These are phyloP conservation scores for Halenospora varia DNA, from an alignment of 495 filamentous ascomycete genomes.

Conservation along the genomic window DNA sequence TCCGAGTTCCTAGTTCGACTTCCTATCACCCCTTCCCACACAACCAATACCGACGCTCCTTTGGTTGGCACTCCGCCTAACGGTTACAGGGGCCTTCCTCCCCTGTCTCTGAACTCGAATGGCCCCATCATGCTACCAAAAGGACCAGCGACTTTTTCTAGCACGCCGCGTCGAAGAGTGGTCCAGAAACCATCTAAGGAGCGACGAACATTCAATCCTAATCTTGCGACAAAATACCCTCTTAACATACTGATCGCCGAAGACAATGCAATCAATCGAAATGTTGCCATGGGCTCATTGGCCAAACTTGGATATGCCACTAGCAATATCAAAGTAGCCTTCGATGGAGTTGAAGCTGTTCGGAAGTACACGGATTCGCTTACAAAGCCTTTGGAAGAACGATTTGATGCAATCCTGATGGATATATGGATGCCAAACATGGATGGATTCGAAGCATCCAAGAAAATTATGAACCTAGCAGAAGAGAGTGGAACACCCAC, in stretches of 20 bases:
- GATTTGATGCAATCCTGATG: constrained; percentile 70
- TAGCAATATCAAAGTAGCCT: constrained; percentile 55
- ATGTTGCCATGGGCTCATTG: constrained; percentile 66
- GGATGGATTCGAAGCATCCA: constrained; percentile 76
- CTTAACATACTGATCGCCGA: constrained; percentile 73
- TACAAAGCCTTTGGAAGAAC: constrained; percentile 20
- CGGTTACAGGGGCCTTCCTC: background rate
- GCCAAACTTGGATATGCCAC: constrained; percentile 63
- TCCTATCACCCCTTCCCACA: constrained; percentile 33
- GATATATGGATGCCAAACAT: constrained; percentile 85
- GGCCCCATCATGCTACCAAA: background rate
- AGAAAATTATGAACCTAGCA: constrained; percentile 56
- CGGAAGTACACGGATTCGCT: constrained; percentile 48
- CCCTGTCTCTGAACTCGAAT: background rate
- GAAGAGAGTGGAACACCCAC: constrained; percentile 14
- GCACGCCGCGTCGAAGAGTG: background rate
- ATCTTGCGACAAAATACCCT: constrained; percentile 55
- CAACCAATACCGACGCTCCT: constrained; percentile 7
- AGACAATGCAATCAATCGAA: constrained; percentile 79
- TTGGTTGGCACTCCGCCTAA: constrained; percentile 11
- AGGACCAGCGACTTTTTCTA: too few relatives aligned
- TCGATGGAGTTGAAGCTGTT: constrained; percentile 71
- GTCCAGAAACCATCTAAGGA: constrained; percentile 20
- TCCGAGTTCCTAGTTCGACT: constrained; percentile 74
- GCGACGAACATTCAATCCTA: constrained; percentile 29